Conservation (phyloP, 768 basidiomycete genomes). For the Rhizopogon vesiculosus region DNA sequence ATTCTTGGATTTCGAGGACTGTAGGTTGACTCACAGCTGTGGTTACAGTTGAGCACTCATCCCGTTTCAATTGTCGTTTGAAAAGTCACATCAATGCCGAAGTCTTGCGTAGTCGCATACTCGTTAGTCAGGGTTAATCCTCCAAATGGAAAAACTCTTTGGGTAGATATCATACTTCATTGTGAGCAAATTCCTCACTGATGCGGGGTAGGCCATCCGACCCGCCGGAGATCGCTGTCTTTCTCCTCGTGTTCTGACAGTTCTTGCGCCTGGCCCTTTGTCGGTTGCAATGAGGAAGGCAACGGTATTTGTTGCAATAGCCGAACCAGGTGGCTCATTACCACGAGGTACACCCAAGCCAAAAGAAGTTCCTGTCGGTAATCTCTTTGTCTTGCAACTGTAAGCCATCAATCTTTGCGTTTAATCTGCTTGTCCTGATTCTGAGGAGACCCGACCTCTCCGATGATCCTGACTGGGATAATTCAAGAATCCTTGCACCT, state of each 20-base stretch:
- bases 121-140: conserved; percentile 27
- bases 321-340: conserved; percentile 42
- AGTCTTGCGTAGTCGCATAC: conserved; percentile 30
- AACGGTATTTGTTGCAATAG: conserved; percentile 42
- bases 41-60: conserved; percentile 21
- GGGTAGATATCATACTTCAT: conserved; percentile 33
- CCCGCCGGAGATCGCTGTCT: conserved; percentile 35
- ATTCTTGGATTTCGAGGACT: conserved; percentile 58
- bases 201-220: conserved; percentile 10
- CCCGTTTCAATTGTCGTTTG: conserved; percentile 31
- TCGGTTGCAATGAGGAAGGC: conserved; percentile 25
- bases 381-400: conserved; percentile 48
- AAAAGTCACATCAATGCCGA: conserved; percentile 31
- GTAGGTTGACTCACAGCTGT: conserved; percentile 32
- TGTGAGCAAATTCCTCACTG: conserved; percentile 19
- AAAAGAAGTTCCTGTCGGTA: conserved; percentile 44
- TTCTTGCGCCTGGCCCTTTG: conserved; percentile 33
- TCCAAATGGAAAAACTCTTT: conserved; percentile 25
- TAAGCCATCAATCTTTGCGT: conserved; percentile 20
- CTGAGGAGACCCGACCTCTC: conserved; percentile 45
- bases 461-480: conserved; percentile 48
- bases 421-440: not conserved
- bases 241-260: conserved; percentile 40
- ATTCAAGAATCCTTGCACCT: conserved; percentile 40
- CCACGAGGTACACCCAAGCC: conserved; percentile 24